phyloP scores from a whole-genome alignment of 169 alveolate genomes.

The Babesia ovata region DNA sequence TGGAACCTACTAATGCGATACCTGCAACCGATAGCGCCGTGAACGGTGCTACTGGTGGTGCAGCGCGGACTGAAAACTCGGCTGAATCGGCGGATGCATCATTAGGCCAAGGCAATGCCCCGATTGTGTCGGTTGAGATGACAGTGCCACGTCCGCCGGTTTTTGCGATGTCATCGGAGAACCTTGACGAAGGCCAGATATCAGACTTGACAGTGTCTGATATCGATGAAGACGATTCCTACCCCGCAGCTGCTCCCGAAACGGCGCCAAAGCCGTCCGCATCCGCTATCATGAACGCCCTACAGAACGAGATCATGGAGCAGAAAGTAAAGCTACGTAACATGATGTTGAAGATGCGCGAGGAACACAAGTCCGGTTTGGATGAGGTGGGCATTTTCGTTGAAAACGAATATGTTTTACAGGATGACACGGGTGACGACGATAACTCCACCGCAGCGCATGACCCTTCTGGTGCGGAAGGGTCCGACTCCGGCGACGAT shows the following conservation, averaged over 20 bases:
- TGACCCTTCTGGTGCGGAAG: not conserved
- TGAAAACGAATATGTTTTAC: not conserved
- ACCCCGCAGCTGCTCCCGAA: not conserved
- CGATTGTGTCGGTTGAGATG: too few relatives aligned
- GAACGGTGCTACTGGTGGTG: too few relatives aligned
- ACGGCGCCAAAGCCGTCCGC: not conserved
- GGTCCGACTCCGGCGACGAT: constrained; percentile 18
- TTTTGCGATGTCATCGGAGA: constrained; percentile 27
- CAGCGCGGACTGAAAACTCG: too few relatives aligned
- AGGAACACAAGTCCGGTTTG: constrained; percentile 60
- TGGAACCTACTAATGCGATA: too few relatives aligned
- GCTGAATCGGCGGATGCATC: too few relatives aligned
- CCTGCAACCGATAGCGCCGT: too few relatives aligned
- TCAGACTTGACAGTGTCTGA: constrained; percentile 19
- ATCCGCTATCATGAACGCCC: constrained; percentile 21
- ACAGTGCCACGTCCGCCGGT: not conserved
- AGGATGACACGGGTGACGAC: not conserved
- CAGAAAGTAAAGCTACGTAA: constrained; percentile 74
- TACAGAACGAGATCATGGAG: constrained; percentile 68
- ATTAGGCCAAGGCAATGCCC: too few relatives aligned
- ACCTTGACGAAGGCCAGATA: not conserved
- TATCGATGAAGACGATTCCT: constrained; percentile 26
- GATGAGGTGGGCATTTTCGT: constrained; percentile 18
- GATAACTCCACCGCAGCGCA: not conserved
- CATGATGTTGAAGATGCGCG: constrained; percentile 71